phyloP scores from a whole-genome alignment of 2,329 filamentous ascomycete species.

The Colletotrichum ledebouriae region DNA sequence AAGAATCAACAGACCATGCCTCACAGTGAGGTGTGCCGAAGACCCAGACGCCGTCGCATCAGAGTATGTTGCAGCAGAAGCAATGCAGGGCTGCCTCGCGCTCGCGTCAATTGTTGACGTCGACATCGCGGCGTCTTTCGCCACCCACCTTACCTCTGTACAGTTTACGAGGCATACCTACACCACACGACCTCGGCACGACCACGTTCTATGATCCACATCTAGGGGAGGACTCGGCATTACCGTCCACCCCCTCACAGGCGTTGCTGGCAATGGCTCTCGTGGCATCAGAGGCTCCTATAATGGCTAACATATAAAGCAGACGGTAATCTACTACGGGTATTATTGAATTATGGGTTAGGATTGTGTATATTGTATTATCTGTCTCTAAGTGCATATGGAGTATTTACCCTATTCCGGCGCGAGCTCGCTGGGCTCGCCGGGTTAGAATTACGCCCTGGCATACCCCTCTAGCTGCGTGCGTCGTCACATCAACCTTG shows the following conservation, averaged over 20 bases:
- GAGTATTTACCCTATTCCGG: background rate
- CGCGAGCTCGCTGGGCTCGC: background rate
- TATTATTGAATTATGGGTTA: too few relatives aligned
- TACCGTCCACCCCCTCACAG: too few relatives aligned
- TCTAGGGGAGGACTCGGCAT: too few relatives aligned
- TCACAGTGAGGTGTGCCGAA: too few relatives aligned
- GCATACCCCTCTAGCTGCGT: background rate
- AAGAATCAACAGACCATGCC: too few relatives aligned
- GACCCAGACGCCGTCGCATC: too few relatives aligned
- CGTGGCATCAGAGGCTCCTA: too few relatives aligned
- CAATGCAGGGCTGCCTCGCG: background rate
- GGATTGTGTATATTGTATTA: too few relatives aligned
- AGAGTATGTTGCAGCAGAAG: background rate
- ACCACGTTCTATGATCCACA: background rate
- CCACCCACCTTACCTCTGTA: conserved; percentile 3
- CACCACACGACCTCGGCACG: background rate
- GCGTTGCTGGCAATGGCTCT: too few relatives aligned
- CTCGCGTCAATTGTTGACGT: background rate
- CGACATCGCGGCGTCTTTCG: background rate
- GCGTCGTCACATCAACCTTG: conserved; percentile 12
- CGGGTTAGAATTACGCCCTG: background rate
- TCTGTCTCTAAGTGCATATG: too few relatives aligned
- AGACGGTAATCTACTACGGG: too few relatives aligned
- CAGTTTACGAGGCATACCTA: background rate
- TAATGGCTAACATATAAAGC: too few relatives aligned